phyloP scores from a whole-genome alignment of 345 rosid genomes.

The Isatis tinctoria region DNA sequence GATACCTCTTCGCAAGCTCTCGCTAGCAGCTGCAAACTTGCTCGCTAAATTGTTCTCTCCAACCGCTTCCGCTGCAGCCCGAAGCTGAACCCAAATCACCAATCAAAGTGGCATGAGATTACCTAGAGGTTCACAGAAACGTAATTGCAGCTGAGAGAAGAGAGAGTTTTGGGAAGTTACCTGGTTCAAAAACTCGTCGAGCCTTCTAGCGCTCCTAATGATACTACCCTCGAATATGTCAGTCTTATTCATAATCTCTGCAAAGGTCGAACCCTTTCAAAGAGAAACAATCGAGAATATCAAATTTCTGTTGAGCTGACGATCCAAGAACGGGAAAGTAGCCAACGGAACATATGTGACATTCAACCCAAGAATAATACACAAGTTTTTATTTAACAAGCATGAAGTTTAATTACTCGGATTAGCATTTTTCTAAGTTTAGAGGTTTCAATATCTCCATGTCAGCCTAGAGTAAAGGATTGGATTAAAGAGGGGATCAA shows the following conservation, averaged over 20 bases:
- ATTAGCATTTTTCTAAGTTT: neutral
- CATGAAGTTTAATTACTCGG: neutral
- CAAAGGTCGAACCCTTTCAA: slow-evolving; percentile 77
- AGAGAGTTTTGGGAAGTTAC: slow-evolving; percentile 27
- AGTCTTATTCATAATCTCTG: slow-evolving; percentile 92
- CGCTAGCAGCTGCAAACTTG: slow-evolving; percentile 88
- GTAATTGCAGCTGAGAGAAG: neutral
- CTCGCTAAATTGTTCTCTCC: slow-evolving; percentile 71
- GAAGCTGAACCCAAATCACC: slow-evolving; percentile 42
- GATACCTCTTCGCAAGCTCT: slow-evolving; percentile 82
- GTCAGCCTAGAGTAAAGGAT: no score
- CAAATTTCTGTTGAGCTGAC: slow-evolving; percentile 7
- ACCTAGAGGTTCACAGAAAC: neutral
- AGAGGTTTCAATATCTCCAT: no score
- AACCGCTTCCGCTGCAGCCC: slow-evolving; percentile 87
- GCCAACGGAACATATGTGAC: neutral
- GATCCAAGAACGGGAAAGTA: neutral
- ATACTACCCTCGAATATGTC: slow-evolving; percentile 98
- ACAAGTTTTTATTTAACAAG: neutral
- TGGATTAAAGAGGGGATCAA: no score
- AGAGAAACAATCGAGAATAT: slow-evolving; percentile 16
- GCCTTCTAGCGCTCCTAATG: slow-evolving; percentile 88
- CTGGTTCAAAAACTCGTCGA: slow-evolving; percentile 97
- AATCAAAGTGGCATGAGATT: slow-evolving; percentile 6
- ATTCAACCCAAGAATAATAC: neutral